Conservation (phyloP, 768 basidiomycete genomes). For the Boletus tomentosulus region DNA sequence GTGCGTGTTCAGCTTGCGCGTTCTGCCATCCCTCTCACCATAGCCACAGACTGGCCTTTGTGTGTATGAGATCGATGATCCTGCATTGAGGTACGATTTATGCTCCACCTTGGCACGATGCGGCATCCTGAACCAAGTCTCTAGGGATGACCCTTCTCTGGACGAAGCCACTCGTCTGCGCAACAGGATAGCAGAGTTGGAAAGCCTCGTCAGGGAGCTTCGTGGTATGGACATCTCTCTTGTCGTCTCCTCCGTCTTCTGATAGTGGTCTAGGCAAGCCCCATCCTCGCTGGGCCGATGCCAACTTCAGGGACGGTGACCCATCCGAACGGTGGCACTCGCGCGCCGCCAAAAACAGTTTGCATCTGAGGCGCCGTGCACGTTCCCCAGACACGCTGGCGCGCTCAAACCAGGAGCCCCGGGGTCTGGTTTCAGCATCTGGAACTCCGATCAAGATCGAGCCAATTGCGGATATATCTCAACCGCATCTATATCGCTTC, state of each 20-base stretch:
- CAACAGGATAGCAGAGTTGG: constrained; percentile 87
- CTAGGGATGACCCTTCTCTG: constrained; percentile 81
- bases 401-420: constrained; percentile 34
- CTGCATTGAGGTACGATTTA: constrained; percentile 58
- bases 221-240: constrained; percentile 48
- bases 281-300: constrained; percentile 83
- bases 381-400: constrained; percentile 35
- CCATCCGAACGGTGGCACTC: constrained; percentile 86
- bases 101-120: background rate
- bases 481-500: constrained; percentile 62
- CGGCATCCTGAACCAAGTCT: background rate
- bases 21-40: constrained; percentile 6
- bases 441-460: constrained; percentile 70
- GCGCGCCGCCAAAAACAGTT: constrained; percentile 64
- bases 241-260: constrained; percentile 1
- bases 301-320: constrained; percentile 74
- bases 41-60: constrained; percentile 77
- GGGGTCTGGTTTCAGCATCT: constrained; percentile 40
- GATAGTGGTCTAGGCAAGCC: constrained; percentile 59
- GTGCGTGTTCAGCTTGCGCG: constrained; percentile 37
- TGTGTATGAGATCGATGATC: constrained; percentile 93
- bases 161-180: constrained; percentile 84
- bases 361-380: constrained; percentile 40
- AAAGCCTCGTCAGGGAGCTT: constrained; percentile 85
- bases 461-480: constrained; percentile 44